Evolutionary conservation across 345 rosid species (phyloP), one percentile per base, ranked within the genome.

Genomic region (Eucalyptus grandis): DNA sequence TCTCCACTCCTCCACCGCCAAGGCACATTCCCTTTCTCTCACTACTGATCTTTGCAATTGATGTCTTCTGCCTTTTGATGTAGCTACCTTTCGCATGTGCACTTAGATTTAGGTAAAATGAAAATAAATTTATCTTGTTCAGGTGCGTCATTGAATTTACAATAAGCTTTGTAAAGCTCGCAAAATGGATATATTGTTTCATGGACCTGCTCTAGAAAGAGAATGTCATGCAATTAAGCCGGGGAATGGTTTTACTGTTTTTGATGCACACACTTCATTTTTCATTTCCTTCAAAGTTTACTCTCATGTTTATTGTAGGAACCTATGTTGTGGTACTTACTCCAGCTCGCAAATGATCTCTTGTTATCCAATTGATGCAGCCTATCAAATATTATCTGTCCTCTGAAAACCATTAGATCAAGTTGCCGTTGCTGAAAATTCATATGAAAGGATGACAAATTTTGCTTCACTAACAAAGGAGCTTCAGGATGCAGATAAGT

Each of bases 341-440:
- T 65, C 72, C 72, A 65, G 72, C 34, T 65, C 8, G 72, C 37
- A 65, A n/a, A 65, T 65, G 72, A 65, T 65, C 34, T 65, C 34
- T 30, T n/a, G n/a, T 88, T 14, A 77, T 86, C 72, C 87, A n/a
- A 47, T 83, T 50, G 37, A 31, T 93, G 92, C 93, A 97, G 99
- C 95, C 88, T 87, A 69, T 82, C 95, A 95, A 87, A 96, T 96
- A 86, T 91, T 97, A 91, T 93, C 97, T 81, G 87, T 94, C 92
- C 99, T 97, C 86, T 94, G 89, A 89, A 89, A 93, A 89, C 96
- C 94, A 54, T 77, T 86, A 72, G 69, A 65, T 49, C 88, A 60
- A 47, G 90, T 81, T 87, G 89, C 82, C 87, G 43, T 40, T 40
- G 43, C 72, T 12, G 91, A 87, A 47, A 69, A 92, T 77, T 69